Base-by-base conservation (phyloP, 2,329 filamentous ascomycete genomes). In the Camillea tinctor region DNA sequence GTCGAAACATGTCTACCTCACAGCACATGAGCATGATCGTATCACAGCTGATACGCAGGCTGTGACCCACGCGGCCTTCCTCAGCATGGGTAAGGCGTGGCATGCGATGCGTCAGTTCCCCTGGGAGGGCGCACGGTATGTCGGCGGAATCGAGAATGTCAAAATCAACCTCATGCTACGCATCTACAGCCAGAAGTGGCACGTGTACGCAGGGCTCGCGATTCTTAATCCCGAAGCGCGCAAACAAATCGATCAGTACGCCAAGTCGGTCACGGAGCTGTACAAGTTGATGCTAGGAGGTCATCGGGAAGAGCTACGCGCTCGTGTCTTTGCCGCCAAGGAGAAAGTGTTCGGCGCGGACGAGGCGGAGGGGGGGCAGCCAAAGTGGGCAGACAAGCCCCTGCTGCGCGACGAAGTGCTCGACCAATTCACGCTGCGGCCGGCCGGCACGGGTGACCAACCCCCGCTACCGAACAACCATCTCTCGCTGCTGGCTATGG, bases 131-230 rank as follows among this genome's bases (percentile, higher is more conserved):
- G 87, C 88, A n/a, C 92, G 95, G 64, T 99, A 98, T 76, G 87
- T 97, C 3, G 95, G 95, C 60, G 96, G 95, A 56, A 96, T 99
- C 71, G 95, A 99, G 77, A 99, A 99, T 75, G 94, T 98, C 70
- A 99, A 99, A 80, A 97, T 98, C 80, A 99, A 99, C 79, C 88
- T 98, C 68, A 98, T 93, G 68, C 81, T 99, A 66, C 93, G 95
- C 69, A 98, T 99, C 78, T 99, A 98, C 80, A 89, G 90, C 61
- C 96, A 97, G 76, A 99, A 98, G 77, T 99, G 96, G 96, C 96
- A 99, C 79, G 95, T 99, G 60, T 99, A 99, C 75, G 95, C 95
- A 20, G 95, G 95, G 0, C 88, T 99, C 8, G 95, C 96, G 11
- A 99, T 99, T 72, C 84, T 99, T 60, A 99, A 99, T 74, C 95